Conservation (phyloP, 202 grass and related monocot genomes). For the Zoysia matrella region DNA sequence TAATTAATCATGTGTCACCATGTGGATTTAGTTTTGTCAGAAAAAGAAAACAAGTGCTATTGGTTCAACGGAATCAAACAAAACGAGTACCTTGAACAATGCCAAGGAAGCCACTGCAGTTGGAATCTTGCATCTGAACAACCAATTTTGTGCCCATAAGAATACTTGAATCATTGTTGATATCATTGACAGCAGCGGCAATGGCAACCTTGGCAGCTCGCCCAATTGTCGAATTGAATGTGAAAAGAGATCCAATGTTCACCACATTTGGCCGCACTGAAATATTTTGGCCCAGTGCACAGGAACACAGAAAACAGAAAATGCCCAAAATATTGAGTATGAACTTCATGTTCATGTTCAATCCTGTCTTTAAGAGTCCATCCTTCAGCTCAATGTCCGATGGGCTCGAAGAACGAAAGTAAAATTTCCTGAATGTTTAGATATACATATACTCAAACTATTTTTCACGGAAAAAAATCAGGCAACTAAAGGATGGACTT, state of each 20-base stretch:
- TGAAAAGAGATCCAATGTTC: conserved; percentile 67
- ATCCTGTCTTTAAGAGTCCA: not conserved
- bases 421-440: no score
- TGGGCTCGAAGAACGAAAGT: no score
- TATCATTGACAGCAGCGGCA: conserved; percentile 60
- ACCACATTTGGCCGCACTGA: conserved; percentile 50
- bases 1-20: conserved; percentile 10
- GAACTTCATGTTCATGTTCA: conserved; percentile 39
- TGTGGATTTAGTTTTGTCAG: conserved; percentile 17
- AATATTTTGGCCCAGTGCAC: conserved; percentile 32
- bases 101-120: no score
- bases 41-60: not conserved
- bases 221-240: conserved; percentile 83
- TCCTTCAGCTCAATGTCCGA: no score
- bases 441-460: no score
- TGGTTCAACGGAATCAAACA: not conserved
- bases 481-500: conserved; percentile 14
- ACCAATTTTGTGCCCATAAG: conserved; percentile 67
- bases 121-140: no score
- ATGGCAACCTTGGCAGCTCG: conserved; percentile 30
- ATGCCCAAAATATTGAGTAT: conserved; percentile 36
- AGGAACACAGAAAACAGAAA: conserved; percentile 46
- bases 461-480: not conserved
- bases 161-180: conserved; percentile 73
- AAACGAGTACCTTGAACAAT: no score